Percentiles rank a stretch among this genome's conserved stretches.
These are phyloP conservation scores for Fragaria nilgerrensis DNA, from an alignment of 306 rosid genomes.

Conservation along the genomic window DNA sequence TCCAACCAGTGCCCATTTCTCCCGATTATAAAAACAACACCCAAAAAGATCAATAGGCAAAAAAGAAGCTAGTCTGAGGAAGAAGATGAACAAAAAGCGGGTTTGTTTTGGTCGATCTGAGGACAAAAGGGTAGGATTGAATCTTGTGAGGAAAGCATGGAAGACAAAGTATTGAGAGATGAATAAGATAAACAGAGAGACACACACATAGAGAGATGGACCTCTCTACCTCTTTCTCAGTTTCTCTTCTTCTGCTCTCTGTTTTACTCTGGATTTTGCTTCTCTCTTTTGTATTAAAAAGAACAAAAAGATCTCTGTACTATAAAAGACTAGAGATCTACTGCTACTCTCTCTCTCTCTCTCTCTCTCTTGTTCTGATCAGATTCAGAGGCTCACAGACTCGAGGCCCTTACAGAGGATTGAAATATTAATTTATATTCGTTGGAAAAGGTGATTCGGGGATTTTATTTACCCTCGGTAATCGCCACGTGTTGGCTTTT, in stretches of 20 bases:
- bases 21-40: not conserved
- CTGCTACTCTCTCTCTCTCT: slow-evolving; percentile 17
- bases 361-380: not conserved
- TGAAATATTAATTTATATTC: slow-evolving; percentile 43
- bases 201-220: slow-evolving; percentile 1
- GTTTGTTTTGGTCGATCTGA: slow-evolving; percentile 52
- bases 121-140: slow-evolving; percentile 44
- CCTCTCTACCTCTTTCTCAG: slow-evolving; percentile 16
- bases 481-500: slow-evolving; percentile 41
- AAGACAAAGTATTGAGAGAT: slow-evolving; percentile 37
- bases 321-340: slow-evolving; percentile 10
- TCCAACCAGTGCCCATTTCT: slow-evolving; percentile 92
- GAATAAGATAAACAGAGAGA: slow-evolving; percentile 2
- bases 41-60: not conserved
- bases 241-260: slow-evolving; percentile 8
- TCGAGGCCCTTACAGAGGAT: not conserved
- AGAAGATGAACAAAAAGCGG: slow-evolving; percentile 14
- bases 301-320: slow-evolving; percentile 12
- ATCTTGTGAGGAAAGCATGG: slow-evolving; percentile 39
- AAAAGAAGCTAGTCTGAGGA: not conserved
- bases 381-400: slow-evolving; percentile 24
- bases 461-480: slow-evolving; percentile 12
- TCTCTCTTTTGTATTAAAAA: not conserved
- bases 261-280: slow-evolving; percentile 6
- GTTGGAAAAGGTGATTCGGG: slow-evolving; percentile 19